Percentiles rank a stretch among this genome's conserved stretches.
phyloP scores from a whole-genome alignment of 768 basidiomycete genomes.

The Lactifluus piperatus region DNA sequence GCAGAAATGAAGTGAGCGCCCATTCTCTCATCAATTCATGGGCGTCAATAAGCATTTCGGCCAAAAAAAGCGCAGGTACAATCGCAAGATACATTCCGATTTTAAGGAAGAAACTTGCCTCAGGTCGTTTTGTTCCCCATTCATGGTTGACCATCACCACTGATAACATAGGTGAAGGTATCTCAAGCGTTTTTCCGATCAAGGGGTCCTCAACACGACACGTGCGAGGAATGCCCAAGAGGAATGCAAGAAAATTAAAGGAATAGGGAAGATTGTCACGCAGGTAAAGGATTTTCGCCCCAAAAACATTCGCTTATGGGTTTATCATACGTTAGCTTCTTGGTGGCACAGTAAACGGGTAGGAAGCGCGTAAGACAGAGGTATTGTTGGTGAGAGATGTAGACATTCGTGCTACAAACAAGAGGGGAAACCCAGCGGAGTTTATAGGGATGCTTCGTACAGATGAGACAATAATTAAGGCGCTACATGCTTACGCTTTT shows the following conservation, averaged over 20 bases:
- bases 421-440: not conserved
- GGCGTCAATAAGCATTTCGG: not conserved
- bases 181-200: constrained; percentile 12
- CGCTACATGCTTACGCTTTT: constrained; percentile 11
- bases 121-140: constrained; percentile 32
- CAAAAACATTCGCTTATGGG: not conserved
- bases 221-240: constrained; percentile 13
- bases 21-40: not conserved
- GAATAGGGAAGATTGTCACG: constrained; percentile 16
- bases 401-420: constrained; percentile 14
- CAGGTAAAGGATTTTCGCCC: constrained; percentile 8
- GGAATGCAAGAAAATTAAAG: constrained; percentile 19
- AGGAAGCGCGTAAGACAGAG: not conserved
- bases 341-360: not conserved
- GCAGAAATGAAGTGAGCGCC: constrained; percentile 52
- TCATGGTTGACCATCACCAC: not conserved
- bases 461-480: constrained; percentile 14
- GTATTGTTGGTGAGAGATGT: constrained; percentile 1
- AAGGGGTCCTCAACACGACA: constrained; percentile 17
- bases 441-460: constrained; percentile 12
- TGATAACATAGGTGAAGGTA: constrained; percentile 9
- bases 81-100: constrained; percentile 67
- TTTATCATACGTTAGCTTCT: constrained; percentile 8
- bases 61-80: constrained; percentile 50
- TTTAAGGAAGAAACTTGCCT: constrained; percentile 73